phyloP scores from a whole-genome alignment of 164 flowering plant genomes.

The Stephania cephalantha region DNA sequence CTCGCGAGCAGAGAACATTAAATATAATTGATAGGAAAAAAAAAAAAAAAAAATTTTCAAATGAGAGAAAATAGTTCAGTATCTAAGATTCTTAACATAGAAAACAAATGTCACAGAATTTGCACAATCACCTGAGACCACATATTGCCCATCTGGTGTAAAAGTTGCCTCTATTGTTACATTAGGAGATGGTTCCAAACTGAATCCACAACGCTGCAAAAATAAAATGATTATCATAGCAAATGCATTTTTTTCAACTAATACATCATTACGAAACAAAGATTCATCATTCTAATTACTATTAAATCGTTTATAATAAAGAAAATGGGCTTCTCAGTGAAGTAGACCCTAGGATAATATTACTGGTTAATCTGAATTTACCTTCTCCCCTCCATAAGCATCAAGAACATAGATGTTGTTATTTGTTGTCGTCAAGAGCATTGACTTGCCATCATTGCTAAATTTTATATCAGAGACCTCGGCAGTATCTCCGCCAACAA shows the following conservation, averaged over 20 bases:
- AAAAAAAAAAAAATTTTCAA: not conserved
- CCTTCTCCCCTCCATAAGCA: constrained; percentile 98
- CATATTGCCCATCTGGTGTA: constrained; percentile 96
- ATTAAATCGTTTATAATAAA: not conserved
- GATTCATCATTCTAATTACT: not conserved
- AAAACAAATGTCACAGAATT: not conserved
- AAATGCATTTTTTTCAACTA: not conserved
- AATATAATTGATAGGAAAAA: not conserved
- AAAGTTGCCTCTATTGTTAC: constrained; percentile 78
- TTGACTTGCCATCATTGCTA: constrained; percentile 97
- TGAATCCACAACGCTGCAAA: constrained; percentile 88
- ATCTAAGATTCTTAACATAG: not conserved
- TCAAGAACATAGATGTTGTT: constrained; percentile 86
- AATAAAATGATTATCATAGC: not conserved
- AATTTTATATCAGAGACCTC: constrained; percentile 96
- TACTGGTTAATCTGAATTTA: constrained; percentile 15
- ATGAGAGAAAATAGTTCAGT: not conserved
- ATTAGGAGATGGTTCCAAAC: constrained; percentile 75
- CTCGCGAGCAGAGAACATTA: not conserved
- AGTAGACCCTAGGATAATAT: not conserved
- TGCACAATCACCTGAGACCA: constrained; percentile 56
- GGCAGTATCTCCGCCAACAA: constrained; percentile 96
- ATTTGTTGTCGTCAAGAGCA: constrained; percentile 88
- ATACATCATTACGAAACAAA: not conserved
- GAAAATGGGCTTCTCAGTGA: not conserved